These are phyloP conservation scores for Trichoderma cornu-damae DNA, from an alignment of 2,329 filamentous ascomycete genomes.

Conservation along the genomic window DNA sequence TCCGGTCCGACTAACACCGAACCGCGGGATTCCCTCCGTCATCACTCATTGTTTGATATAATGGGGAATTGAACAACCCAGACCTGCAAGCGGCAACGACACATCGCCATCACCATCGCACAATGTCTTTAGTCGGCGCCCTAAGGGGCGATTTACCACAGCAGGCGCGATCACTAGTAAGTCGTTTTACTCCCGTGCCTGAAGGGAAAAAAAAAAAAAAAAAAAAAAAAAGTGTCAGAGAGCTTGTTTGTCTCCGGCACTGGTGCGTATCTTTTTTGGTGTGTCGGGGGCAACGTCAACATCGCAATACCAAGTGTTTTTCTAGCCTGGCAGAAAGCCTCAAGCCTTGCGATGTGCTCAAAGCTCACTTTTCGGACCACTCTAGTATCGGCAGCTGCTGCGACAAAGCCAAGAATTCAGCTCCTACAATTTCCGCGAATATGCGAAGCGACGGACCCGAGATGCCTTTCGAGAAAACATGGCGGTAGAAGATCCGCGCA, in stretches of 20 bases:
- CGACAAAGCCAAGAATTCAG: slow-evolving; percentile 83
- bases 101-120: slow-evolving; percentile 28
- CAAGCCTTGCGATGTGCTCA: not conserved
- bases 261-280: not conserved
- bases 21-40: slow-evolving; percentile 25
- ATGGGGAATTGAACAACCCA: slow-evolving; percentile 7
- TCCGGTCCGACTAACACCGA: slow-evolving; percentile 36
- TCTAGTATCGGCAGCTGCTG: slow-evolving; percentile 84
- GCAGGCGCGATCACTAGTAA: slow-evolving; percentile 53
- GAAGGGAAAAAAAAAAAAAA: not conserved
- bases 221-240: no score
- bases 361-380: not conserved
- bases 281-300: slow-evolving; percentile 9
- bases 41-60: slow-evolving; percentile 24
- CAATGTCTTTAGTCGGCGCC: slow-evolving; percentile 37
- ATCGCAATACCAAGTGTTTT: not conserved
- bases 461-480: slow-evolving; percentile 86
- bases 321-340: not conserved
- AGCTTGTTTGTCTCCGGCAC: not conserved
- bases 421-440: slow-evolving; percentile 96
- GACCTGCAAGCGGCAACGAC: slow-evolving; percentile 8
- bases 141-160: slow-evolving; percentile 52
- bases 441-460: slow-evolving; percentile 82
- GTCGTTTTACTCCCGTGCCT: slow-evolving; percentile 24
- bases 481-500: slow-evolving; percentile 64